Evolutionary conservation across 2,329 filamentous ascomycete species (phyloP).

Genomic region (Sporothrix euskadiensis): DNA sequence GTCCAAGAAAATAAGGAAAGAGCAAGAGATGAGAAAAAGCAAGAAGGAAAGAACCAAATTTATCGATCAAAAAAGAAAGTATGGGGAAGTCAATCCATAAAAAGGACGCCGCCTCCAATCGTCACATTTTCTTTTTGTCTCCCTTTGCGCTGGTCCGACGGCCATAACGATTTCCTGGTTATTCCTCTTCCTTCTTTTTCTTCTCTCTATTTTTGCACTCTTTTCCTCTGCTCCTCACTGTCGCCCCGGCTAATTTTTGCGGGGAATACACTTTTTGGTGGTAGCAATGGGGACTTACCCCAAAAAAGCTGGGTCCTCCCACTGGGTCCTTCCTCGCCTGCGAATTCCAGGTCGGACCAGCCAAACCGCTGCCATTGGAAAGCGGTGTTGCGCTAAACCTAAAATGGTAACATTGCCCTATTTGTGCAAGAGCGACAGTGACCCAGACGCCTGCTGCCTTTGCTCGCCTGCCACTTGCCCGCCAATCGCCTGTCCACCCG

Average conservation of each 20-base stretch:
- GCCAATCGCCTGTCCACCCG: not conserved
- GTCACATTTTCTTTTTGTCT: not conserved
- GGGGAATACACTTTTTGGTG: not conserved
- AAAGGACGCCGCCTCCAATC: not conserved
- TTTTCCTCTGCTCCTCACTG: not conserved
- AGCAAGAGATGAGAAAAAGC: not conserved
- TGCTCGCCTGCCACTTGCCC: not conserved
- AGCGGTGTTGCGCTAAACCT: constrained; percentile 7
- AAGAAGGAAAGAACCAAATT: not conserved
- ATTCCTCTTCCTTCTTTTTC: not conserved
- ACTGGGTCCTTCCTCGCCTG: not conserved
- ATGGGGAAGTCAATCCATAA: constrained; percentile 8
- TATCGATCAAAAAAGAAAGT: not conserved
- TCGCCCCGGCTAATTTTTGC: constrained; percentile 13
- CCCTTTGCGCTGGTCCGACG: constrained; percentile 11
- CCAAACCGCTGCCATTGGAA: constrained; percentile 21
- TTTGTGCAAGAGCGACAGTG: constrained; percentile 10
- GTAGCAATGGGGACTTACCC: constrained; percentile 9
- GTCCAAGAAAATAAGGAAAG: too few relatives aligned
- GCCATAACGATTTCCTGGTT: constrained; percentile 19
- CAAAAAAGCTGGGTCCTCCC: constrained; percentile 17
- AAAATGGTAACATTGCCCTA: constrained; percentile 26
- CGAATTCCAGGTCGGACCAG: not conserved
- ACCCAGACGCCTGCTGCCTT: not conserved
- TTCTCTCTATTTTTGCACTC: too few relatives aligned